Conservation (phyloP, 345 rosid genomes). For the Moricandia arvensis region DNA sequence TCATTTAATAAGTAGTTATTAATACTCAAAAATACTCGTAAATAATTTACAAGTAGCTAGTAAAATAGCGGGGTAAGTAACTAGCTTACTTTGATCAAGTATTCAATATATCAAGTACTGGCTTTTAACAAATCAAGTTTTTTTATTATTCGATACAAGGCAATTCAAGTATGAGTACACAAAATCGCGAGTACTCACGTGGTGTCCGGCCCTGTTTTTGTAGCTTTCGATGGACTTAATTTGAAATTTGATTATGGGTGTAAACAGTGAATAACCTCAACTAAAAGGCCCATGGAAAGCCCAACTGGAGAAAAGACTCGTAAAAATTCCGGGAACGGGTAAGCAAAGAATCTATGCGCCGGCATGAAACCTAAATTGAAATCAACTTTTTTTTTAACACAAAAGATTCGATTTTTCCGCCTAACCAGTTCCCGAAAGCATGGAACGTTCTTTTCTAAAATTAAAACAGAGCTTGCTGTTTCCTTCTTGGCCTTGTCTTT, state of each 20-base stretch:
- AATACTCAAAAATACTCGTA: too few relatives aligned
- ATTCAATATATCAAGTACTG: too few relatives aligned
- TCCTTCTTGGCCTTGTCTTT: conserved; percentile 34
- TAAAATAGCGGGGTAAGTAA: too few relatives aligned
- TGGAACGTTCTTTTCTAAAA: conserved; percentile 25
- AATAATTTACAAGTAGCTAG: too few relatives aligned
- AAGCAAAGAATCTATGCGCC: conserved; percentile 21
- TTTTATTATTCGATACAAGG: too few relatives aligned
- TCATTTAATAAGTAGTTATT: too few relatives aligned
- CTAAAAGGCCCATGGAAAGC: conserved; percentile 24
- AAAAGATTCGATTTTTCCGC: conserved; percentile 29
- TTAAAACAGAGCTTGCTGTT: conserved; percentile 21
- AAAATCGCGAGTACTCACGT: too few relatives aligned
- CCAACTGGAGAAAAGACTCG: conserved; percentile 1
- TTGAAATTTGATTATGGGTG: background rate
- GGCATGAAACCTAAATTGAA: conserved; percentile 31
- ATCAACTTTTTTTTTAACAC: background rate
- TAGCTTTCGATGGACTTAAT: too few relatives aligned
- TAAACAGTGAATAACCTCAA: background rate
- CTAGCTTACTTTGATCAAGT: too few relatives aligned
- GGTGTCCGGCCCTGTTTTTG: too few relatives aligned
- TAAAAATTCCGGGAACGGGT: conserved; percentile 11
- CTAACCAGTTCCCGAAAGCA: conserved; percentile 23
- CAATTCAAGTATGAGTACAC: too few relatives aligned
- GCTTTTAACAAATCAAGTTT: too few relatives aligned